Base-by-base conservation (phyloP, 495 filamentous ascomycete species). In the Jackrogersella minutella region DNA sequence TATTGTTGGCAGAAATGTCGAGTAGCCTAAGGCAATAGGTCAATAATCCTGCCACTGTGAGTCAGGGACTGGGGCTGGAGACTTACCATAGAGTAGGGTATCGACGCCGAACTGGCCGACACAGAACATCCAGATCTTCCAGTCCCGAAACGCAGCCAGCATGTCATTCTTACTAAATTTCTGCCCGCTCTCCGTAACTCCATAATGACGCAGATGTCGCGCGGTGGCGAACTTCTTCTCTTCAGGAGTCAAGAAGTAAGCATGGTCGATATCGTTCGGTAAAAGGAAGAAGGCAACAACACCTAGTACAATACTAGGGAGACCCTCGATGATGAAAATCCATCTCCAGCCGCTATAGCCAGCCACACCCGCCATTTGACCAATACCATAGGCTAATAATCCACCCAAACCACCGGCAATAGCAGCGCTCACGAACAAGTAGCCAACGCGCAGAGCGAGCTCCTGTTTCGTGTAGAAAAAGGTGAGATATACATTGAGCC, bases 1-100 rank as follows among this genome's bases (percentile, higher is more conserved):
- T 66, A 93, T 93, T 19, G 89, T 93, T 0, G 91, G 90, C 2
- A 92, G 78, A 68, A 93, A 93, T 1, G 88, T 91, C 62, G 84
- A 87, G 74, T 86, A 93, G 2, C 89, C 79, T 81, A 33, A 2
- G 40, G 16, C n/a, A 2, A 22, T 53, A 17, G 44, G 39, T 56
- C 26, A 66, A 26, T 3, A 28, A 26, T 1, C 1, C 14, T 13
- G 16, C 17, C 3, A 37, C 14, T 3, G 31, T 47, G 8, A n/a
- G 7, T 40, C 3, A 34, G 11, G 13, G 1, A n/a, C 10, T 17
- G 13, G 33, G n/a, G 52, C 30, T 17, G 26, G 0, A 51, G 3
- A 39, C 58, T 70, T 16, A 78, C 81, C 89, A 72, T 93, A 93
- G 0, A 92, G 80, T 85, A 92, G 88, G 7, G 86, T 91, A 68